Evolutionary conservation across 805 yeast species (phyloP), one percentile per base, ranked within the genome.

Genomic region (Cyberlindnera suaveolens): DNA sequence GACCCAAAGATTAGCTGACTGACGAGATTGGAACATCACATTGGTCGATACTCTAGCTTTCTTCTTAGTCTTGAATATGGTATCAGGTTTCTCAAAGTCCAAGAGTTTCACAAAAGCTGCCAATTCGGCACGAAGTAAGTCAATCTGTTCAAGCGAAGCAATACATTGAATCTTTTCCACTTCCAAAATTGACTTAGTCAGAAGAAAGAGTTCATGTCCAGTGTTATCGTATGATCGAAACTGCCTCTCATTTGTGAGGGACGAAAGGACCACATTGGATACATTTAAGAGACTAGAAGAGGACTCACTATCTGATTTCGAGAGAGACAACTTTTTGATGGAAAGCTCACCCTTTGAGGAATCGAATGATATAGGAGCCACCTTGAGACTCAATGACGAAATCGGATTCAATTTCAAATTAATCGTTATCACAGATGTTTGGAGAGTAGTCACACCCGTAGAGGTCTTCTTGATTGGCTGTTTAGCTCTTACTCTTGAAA

Each of bases 291-390:
- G 15, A 10, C 44, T 39, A 0, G 17, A 4, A 2, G 26, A 19
- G 1, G 62, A 11, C 10, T 66, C 50, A 15, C 55, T 51, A 11
- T 20, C 45, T 1, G 38, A 29, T 4, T 31, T 40, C 11, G 31
- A 36, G 3, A 69, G 16, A 2, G 60, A 31, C 2, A 71, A 44
- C 38, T 65, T 66, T 6, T 65, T 64, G 6, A 73, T 54, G 4
- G 53, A 58, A 10, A 75, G 40, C 4, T 53, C 54, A 5, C 64
- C 62, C 5, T 57, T 56, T 1, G 52, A 40, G 9, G 73, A 64
- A 39, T 68, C 69, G 47, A 56, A 73, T 0, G 75, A 65, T 1
- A 77, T 47, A 1, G 84, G 82, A 10, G 68, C 61, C 0, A 74
- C 41, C 2, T 63, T 57, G 0, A 58, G 29, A 23, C 52, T 58